Conservation (phyloP, 352 stramenopile species). For the Phytophthora kernoviae region DNA sequence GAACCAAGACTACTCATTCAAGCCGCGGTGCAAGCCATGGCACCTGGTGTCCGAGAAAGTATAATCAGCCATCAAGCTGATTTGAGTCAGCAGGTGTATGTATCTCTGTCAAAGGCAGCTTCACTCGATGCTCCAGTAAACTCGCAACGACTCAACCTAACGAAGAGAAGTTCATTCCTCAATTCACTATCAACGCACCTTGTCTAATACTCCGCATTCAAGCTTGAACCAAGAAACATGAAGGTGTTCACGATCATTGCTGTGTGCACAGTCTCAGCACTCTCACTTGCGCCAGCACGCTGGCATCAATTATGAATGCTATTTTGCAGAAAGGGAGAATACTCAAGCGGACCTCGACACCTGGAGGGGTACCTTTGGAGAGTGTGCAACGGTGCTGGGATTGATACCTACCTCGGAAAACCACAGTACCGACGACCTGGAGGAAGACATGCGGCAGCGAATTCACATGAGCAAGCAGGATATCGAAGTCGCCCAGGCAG, state of each 20-base stretch:
- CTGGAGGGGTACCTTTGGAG: constrained; percentile 21
- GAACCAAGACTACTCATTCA: too few species aligned
- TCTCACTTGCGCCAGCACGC: constrained; percentile 3
- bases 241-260: neutral
- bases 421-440: constrained; percentile 24
- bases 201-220: too few species aligned
- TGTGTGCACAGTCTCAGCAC: neutral
- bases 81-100: neutral
- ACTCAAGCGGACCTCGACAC: constrained; percentile 21
- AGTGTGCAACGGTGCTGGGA: constrained; percentile 10
- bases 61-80: neutral
- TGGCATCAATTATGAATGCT: constrained; percentile 38
- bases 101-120: too few species aligned
- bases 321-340: constrained; percentile 30
- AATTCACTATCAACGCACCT: constrained; percentile 1
- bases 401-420: constrained; percentile 22
- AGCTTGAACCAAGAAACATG: constrained; percentile 6
- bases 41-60: neutral
- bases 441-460: constrained; percentile 32
- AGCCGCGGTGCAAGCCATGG: neutral
- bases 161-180: constrained; percentile 1
- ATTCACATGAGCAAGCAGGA: constrained; percentile 37
- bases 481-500: constrained; percentile 15
- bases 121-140: too few species aligned
- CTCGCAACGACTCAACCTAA: neutral